A percentile compares a stretch with the other conserved stretches of the same genome.
phyloP scores from a whole-genome alignment of 176 grass and related monocot genomes.

The Pharus latifolius region DNA sequence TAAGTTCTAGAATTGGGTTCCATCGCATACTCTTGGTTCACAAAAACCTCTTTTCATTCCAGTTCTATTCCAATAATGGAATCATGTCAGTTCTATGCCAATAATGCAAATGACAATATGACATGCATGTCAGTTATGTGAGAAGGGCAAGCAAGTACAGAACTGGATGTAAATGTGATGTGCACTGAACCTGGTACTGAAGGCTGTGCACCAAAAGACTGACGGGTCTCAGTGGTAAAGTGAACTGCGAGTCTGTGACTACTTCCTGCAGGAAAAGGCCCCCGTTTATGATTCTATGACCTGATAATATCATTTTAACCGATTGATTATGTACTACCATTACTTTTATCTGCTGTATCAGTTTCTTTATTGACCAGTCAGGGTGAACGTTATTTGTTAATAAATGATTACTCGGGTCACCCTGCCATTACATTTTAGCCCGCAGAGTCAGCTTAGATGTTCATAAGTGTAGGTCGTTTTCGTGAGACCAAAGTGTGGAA shows the following conservation, averaged over 20 bases:
- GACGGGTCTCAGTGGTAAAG: neutral
- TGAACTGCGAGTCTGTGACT: slow-evolving; percentile 16
- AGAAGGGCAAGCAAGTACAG: slow-evolving; percentile 10
- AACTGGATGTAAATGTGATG: neutral
- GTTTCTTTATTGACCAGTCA: slow-evolving; percentile 4
- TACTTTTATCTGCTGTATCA: slow-evolving; percentile 1
- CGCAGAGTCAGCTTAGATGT: slow-evolving; percentile 18
- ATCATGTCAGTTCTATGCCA: neutral
- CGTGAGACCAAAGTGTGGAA: neutral
- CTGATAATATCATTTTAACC: slow-evolving; percentile 15
- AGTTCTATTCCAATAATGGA: neutral
- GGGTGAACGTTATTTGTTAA: slow-evolving; percentile 28
- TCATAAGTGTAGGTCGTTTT: slow-evolving; percentile 24
- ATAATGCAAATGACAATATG: neutral
- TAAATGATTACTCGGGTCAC: slow-evolving; percentile 31
- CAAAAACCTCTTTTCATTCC: neutral
- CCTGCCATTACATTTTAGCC: neutral
- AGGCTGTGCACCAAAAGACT: neutral
- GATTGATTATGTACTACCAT: slow-evolving; percentile 13
- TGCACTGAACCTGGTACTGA: slow-evolving; percentile 7
- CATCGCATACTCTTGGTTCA: neutral
- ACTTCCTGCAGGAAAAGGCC: neutral
- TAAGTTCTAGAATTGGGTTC: too few relatives aligned
- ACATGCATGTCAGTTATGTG: slow-evolving; percentile 2
- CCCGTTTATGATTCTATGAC: slow-evolving; percentile 4